These are phyloP conservation scores for Colletotrichum karsti DNA, from an alignment of 2,329 filamentous ascomycete species.

Conservation along the genomic window DNA sequence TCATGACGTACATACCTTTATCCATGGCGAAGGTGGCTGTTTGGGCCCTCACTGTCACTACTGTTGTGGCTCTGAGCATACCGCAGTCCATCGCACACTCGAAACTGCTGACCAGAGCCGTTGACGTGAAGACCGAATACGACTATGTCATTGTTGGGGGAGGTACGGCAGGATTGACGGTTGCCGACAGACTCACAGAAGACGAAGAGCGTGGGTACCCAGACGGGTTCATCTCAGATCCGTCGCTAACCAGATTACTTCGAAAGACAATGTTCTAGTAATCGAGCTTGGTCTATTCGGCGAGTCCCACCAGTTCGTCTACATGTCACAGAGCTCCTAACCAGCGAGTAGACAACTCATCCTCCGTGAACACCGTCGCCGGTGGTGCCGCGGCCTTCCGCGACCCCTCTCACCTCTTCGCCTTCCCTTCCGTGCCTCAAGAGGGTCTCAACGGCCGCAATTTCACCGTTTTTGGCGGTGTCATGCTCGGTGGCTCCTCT, in stretches of 20 bases:
- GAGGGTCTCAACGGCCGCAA: constrained; percentile 25
- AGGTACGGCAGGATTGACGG: constrained; percentile 29
- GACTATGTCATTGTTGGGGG: constrained; percentile 35
- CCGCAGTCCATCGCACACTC: constrained; percentile 6
- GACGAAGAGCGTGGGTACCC: constrained; percentile 27
- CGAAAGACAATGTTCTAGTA: constrained; percentile 30
- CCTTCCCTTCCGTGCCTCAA: constrained; percentile 29
- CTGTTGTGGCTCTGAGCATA: neutral
- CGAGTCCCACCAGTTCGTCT: too few species aligned
- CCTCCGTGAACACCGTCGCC: constrained; percentile 32
- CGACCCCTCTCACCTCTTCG: constrained; percentile 6
- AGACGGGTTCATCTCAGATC: neutral
- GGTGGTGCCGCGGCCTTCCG: constrained; percentile 17
- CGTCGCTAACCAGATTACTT: neutral
- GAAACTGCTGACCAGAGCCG: neutral
- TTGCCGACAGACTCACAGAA: constrained; percentile 31
- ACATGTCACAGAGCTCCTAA: too few species aligned
- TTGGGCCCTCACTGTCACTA: neutral
- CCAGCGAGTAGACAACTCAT: constrained; percentile 31
- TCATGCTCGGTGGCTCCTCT: constrained; percentile 38
- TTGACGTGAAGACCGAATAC: constrained; percentile 25
- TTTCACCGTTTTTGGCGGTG: constrained; percentile 30
- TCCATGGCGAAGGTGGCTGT: neutral
- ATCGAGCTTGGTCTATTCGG: constrained; percentile 32
- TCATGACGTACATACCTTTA: neutral